Percentiles rank a stretch among this genome's conserved stretches.
Evolutionary conservation across 805 yeast species (phyloP).

Genomic region (Cyberlindnera bimundalis): DNA sequence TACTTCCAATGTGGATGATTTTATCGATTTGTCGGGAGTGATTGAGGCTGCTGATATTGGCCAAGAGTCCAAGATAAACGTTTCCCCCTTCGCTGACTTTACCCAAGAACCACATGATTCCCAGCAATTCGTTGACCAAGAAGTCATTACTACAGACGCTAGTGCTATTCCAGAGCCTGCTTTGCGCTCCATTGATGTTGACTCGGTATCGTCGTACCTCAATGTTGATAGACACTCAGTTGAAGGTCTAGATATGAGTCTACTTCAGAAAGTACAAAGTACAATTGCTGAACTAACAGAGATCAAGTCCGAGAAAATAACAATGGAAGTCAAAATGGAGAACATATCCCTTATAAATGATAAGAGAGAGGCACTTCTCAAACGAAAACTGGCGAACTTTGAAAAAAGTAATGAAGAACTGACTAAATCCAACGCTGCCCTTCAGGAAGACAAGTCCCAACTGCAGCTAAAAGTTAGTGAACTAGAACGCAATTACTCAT

Average conservation of each 20-base stretch:
- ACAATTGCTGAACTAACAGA: slow-evolving; percentile 34
- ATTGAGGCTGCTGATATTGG: not conserved
- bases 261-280: slow-evolving; percentile 29
- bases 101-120: not conserved
- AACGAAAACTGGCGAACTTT: slow-evolving; percentile 27
- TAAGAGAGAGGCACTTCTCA: slow-evolving; percentile 33
- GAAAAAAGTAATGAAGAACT: slow-evolving; percentile 25
- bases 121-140: not conserved
- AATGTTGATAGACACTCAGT: slow-evolving; percentile 29
- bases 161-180: not conserved
- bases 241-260: slow-evolving; percentile 17
- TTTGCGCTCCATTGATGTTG: not conserved
- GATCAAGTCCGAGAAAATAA: slow-evolving; percentile 36
- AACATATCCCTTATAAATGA: slow-evolving; percentile 34
- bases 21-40: not conserved
- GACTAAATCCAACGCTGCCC: slow-evolving; percentile 19
- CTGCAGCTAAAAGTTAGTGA: slow-evolving; percentile 17
- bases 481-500: slow-evolving; percentile 13
- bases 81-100: too few relatives aligned
- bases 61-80: not conserved
- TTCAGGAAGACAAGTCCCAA: slow-evolving; percentile 26
- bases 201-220: slow-evolving; percentile 34
- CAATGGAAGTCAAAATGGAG: slow-evolving; percentile 38
- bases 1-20: not conserved
- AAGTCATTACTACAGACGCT: not conserved